Evolutionary conservation across 2,329 filamentous ascomycete species (phyloP).

Genomic region (Penicillium carneum): DNA sequence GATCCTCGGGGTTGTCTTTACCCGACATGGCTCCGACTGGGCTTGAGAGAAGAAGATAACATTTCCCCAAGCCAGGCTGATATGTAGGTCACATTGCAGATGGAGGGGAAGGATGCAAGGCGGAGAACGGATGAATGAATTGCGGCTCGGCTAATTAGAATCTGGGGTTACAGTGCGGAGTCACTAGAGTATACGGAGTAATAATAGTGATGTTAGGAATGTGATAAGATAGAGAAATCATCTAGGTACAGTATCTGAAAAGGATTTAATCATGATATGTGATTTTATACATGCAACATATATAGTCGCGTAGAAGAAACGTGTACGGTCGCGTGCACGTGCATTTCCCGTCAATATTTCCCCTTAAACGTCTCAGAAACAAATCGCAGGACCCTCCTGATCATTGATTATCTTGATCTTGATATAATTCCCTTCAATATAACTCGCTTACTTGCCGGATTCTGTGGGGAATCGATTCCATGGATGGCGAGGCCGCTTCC

Average conservation of each 20-base stretch:
- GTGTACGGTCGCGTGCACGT: conserved; percentile 15
- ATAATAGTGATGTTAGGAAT: neutral
- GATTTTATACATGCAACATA: neutral
- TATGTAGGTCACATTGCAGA: conserved; percentile 9
- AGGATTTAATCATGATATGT: neutral
- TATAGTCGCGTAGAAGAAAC: neutral
- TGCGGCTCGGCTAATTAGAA: conserved; percentile 25
- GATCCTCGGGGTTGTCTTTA: conserved; percentile 33
- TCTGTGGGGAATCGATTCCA: conserved; percentile 30
- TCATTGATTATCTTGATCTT: neutral
- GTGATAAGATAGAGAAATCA: neutral
- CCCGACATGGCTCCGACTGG: conserved; percentile 58
- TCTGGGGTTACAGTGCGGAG: conserved; percentile 7
- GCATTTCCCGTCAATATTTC: neutral
- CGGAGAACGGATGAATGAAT: conserved; percentile 24
- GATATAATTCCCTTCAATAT: neutral
- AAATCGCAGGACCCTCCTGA: neutral
- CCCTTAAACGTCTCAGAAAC: neutral
- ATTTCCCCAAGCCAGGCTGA: conserved; percentile 4
- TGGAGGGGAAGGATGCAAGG: conserved; percentile 19
- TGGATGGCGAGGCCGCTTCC: conserved; percentile 44
- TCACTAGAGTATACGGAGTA: neutral
- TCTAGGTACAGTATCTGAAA: neutral
- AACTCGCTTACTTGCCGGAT: neutral
- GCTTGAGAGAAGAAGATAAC: conserved; percentile 59